Evolutionary conservation across 2,329 filamentous ascomycete species (phyloP), one percentile per base, ranked within the genome.

Genomic region (Penicillium sp.): DNA sequence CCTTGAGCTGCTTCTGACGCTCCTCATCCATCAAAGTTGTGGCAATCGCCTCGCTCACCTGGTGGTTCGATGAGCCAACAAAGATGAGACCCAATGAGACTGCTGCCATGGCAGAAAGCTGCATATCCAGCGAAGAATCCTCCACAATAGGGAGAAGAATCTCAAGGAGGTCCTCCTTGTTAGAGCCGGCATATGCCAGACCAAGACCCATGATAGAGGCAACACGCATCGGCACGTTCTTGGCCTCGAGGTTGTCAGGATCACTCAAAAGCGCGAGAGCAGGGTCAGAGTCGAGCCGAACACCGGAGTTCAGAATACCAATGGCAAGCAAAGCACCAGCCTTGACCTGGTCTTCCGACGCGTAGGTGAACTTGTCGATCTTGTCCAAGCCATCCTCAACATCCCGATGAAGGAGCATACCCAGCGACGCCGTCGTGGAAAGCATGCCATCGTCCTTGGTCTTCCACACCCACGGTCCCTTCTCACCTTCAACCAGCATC

Each of bases 401-500:
- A 65, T 98, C 92, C 88, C 93, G 95, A 64, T 95, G 81, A 67
- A 95, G 78, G 15, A 98, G 78, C 63, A 93, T 92, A 65, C 93
- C 93, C 60, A 96, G 75, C 0, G 93, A 97, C 4, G 95, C 95
- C 33, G 95, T 88, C 0, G 92, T 96, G 1, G 93, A 97, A 72
- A 95, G 81, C 90, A 95, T 95, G 56, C 93, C 93, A 64, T 96
- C 91, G 37, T 95, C 90, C 74, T 98, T 98, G 18, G 95, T 97
- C 78, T 97, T 98, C 89, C 90, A 98, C 4, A 98, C 89, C 92
- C 93, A 98, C 56, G 87, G 88, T 62, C 87, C 85, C 75, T 95
- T 95, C 56, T 90, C 86, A 51, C 88, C 86, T 18, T 93, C 87
- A 37, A 89, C 86, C 50, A 97, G 78, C 92, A 98, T 96, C 82